phyloP scores from a whole-genome alignment of 495 filamentous ascomycete species.

The Sphaerosporella brunnea region DNA sequence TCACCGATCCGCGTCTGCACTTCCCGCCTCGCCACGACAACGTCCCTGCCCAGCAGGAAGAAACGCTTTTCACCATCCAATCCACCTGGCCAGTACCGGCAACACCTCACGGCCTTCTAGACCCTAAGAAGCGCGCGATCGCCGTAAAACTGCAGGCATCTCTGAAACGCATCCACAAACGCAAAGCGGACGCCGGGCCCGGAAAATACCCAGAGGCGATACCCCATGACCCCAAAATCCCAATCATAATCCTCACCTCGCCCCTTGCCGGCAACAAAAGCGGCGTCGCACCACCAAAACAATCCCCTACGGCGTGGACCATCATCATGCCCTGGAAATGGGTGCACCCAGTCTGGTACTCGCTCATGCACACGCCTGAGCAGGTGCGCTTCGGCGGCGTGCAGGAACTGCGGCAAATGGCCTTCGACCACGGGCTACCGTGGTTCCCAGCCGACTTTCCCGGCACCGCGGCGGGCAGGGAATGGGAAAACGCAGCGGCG shows the following conservation, averaged over 20 bases:
- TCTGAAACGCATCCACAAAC: constrained; percentile 73
- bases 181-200: constrained; percentile 48
- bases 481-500: constrained; percentile 55
- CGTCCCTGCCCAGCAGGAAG: constrained; percentile 32
- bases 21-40: constrained; percentile 42
- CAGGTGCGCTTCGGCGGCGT: constrained; percentile 71
- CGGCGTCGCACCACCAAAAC: background rate
- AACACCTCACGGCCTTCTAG: constrained; percentile 44
- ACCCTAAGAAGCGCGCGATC: constrained; percentile 42
- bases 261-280: constrained; percentile 7
- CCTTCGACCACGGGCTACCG: constrained; percentile 49
- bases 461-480: constrained; percentile 59
- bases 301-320: constrained; percentile 48
- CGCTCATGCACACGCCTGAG: constrained; percentile 62
- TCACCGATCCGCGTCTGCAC: constrained; percentile 62
- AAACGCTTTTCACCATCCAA: constrained; percentile 35
- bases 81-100: constrained; percentile 55
- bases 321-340: constrained; percentile 85
- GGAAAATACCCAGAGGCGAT: constrained; percentile 44
- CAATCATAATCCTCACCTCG: constrained; percentile 52
- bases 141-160: constrained; percentile 43
- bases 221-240: constrained; percentile 60
- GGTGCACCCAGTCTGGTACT: constrained; percentile 69
- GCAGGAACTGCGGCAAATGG: constrained; percentile 58
- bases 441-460: constrained; percentile 48